phyloP scores from a whole-genome alignment of 768 basidiomycete species.

The Termitomyces sp. region DNA sequence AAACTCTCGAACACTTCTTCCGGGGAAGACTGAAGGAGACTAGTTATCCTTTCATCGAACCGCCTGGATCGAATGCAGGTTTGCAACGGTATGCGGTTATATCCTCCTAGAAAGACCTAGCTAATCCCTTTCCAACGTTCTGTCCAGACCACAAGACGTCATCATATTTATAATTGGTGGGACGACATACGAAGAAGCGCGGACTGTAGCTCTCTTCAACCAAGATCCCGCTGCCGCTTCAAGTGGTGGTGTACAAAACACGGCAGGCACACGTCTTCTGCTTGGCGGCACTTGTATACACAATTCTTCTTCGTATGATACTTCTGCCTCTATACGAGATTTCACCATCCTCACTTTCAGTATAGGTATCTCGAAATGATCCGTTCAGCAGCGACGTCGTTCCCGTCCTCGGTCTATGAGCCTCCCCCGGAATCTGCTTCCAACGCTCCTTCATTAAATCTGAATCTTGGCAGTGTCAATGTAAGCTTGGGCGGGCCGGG shows the following conservation, averaged over 20 bases:
- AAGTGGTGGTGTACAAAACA: slow-evolving; percentile 44
- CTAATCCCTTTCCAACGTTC: neutral
- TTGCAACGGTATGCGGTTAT: slow-evolving; percentile 58
- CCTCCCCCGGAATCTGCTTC: slow-evolving; percentile 74
- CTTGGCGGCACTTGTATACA: slow-evolving; percentile 95
- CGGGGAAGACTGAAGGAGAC: slow-evolving; percentile 84
- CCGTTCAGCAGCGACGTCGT: slow-evolving; percentile 61
- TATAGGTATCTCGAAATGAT: slow-evolving; percentile 88
- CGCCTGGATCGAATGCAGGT: slow-evolving; percentile 60
- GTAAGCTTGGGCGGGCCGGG: slow-evolving; percentile 88
- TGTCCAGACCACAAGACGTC: slow-evolving; percentile 83
- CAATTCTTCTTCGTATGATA: slow-evolving; percentile 84
- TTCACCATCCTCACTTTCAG: slow-evolving; percentile 9
- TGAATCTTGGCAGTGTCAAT: slow-evolving; percentile 91
- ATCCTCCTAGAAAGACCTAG: neutral
- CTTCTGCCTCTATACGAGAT: slow-evolving; percentile 4
- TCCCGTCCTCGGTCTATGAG: slow-evolving; percentile 66
- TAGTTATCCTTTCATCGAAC: slow-evolving; percentile 85
- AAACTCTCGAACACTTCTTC: slow-evolving; percentile 87
- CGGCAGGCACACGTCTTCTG: slow-evolving; percentile 71
- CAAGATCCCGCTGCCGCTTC: slow-evolving; percentile 62
- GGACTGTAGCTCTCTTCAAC: slow-evolving; percentile 82
- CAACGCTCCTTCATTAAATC: slow-evolving; percentile 77
- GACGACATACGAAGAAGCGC: slow-evolving; percentile 93
- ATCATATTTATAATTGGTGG: slow-evolving; percentile 98